Percentiles rank a stretch among this genome's conserved stretches.
These are phyloP conservation scores for Botrytis byssoidea DNA, from an alignment of 2,329 filamentous ascomycete species.

Conservation along the genomic window DNA sequence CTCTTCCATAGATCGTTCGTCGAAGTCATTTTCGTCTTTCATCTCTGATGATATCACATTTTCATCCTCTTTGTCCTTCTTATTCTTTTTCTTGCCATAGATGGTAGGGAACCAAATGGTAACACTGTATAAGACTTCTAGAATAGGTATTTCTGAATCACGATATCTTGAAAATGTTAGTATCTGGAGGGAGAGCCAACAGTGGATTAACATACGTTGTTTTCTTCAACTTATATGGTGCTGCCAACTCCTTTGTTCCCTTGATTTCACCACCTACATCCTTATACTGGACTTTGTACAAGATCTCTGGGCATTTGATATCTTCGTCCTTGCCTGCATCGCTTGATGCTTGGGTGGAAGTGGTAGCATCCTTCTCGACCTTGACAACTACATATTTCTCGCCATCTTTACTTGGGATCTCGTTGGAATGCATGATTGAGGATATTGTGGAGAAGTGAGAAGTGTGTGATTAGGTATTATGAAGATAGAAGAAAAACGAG, in stretches of 20 bases:
- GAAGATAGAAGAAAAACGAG: neutral
- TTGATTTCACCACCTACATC: conserved; percentile 30
- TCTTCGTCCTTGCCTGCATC: conserved; percentile 23
- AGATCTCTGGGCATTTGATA: conserved; percentile 27
- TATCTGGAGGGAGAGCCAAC: neutral
- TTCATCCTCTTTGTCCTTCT: conserved; percentile 25
- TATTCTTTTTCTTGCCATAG: conserved; percentile 25
- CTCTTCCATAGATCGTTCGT: conserved; percentile 32
- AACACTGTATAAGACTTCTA: conserved; percentile 30
- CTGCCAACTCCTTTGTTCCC: conserved; percentile 28
- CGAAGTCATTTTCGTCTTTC: conserved; percentile 24
- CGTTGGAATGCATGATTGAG: conserved; percentile 22
- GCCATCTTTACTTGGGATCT: conserved; percentile 20
- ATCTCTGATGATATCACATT: neutral
- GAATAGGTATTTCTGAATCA: conserved; percentile 27
- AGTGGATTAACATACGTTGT: conserved; percentile 20
- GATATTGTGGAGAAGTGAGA: no score
- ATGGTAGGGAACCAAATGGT: conserved; percentile 31
- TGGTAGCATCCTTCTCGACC: conserved; percentile 21
- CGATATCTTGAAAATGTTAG: conserved; percentile 24
- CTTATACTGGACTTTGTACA: conserved; percentile 32
- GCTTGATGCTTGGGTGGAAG: conserved; percentile 18
- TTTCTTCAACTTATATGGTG: conserved; percentile 30
- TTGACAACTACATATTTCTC: conserved; percentile 29
- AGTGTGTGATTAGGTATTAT: neutral